phyloP scores from a whole-genome alignment of 176 grass and related monocot genomes.

The Eragrostis curvula region DNA sequence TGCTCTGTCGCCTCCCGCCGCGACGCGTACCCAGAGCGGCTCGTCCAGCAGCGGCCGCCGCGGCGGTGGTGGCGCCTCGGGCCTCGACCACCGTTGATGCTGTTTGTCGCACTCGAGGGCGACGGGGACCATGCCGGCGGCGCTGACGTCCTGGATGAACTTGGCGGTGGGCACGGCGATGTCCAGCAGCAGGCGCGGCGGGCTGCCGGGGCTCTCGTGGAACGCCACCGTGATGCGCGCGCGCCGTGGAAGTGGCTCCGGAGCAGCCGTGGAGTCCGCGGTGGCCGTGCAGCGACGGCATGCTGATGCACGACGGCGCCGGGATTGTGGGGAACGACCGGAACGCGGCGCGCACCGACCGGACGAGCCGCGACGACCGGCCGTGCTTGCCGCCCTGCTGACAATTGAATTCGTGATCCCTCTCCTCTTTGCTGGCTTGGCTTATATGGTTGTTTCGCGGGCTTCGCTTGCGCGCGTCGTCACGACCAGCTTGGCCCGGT shows the following conservation, averaged over 20 bases:
- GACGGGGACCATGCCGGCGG: constrained; percentile 65
- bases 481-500: too few species aligned
- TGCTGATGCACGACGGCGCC: constrained; percentile 51
- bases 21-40: constrained; percentile 69
- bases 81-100: constrained; percentile 13
- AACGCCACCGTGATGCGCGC: constrained; percentile 77
- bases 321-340: constrained; percentile 71
- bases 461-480: too few species aligned
- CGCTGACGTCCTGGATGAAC: constrained; percentile 91
- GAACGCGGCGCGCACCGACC: constrained; percentile 66
- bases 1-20: constrained; percentile 63
- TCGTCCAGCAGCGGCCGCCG: constrained; percentile 60
- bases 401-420: too few species aligned
- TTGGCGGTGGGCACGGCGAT: constrained; percentile 64
- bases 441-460: too few species aligned
- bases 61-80: background rate
- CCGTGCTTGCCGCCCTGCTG: constrained; percentile 28
- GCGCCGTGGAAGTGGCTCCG: constrained; percentile 63
- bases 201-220: constrained; percentile 65
- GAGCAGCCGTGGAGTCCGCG: constrained; percentile 23
- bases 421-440: too few species aligned
- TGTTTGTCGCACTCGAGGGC: constrained; percentile 92
- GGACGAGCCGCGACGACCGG: constrained; percentile 47
- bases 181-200: constrained; percentile 67
- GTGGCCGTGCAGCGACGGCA: constrained; percentile 39